A percentile compares a stretch with the other conserved stretches of the same genome.
phyloP scores from a whole-genome alignment of 2,329 filamentous ascomycete genomes.

The Albophoma yamanashiensis region DNA sequence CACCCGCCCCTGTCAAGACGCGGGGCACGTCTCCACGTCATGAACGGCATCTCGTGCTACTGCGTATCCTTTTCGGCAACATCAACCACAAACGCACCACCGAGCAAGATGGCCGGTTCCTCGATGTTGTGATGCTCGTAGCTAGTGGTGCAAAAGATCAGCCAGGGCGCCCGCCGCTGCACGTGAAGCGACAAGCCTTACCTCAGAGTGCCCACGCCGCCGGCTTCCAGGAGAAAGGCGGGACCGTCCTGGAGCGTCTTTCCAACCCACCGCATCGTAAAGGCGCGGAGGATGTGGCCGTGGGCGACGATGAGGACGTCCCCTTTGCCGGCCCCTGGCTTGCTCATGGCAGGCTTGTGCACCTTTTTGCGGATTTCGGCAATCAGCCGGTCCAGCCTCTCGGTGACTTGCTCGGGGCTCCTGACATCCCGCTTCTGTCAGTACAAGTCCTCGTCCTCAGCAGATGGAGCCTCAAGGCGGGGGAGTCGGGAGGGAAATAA shows the following conservation, averaged over 20 bases:
- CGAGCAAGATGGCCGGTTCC: conserved; percentile 70
- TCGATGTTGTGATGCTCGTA: conserved; percentile 72
- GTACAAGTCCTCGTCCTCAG: not conserved
- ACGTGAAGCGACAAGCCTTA: conserved; percentile 21
- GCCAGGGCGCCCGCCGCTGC: not conserved
- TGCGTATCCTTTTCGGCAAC: conserved; percentile 13
- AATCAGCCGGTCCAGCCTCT: conserved; percentile 67
- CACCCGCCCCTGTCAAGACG: not conserved
- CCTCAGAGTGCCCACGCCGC: conserved; percentile 75
- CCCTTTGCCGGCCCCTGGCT: conserved; percentile 25
- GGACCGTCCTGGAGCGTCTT: conserved; percentile 66
- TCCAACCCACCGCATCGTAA: conserved; percentile 77
- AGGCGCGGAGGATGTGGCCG: conserved; percentile 78
- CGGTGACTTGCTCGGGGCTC: conserved; percentile 61
- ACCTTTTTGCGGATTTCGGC: conserved; percentile 57
- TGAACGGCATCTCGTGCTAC: not conserved
- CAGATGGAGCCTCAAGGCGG: too few species aligned
- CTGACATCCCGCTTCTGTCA: conserved; percentile 21
- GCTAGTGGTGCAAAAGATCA: conserved; percentile 24
- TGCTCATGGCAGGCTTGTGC: conserved; percentile 52
- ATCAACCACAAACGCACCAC: conserved; percentile 55
- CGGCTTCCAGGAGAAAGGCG: conserved; percentile 74
- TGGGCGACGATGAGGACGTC: conserved; percentile 64
- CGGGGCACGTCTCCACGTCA: not conserved
- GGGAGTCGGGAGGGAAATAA: too few species aligned